phyloP scores from a whole-genome alignment of 306 rosid species.

The Amphicarpaea edgeworthii region DNA sequence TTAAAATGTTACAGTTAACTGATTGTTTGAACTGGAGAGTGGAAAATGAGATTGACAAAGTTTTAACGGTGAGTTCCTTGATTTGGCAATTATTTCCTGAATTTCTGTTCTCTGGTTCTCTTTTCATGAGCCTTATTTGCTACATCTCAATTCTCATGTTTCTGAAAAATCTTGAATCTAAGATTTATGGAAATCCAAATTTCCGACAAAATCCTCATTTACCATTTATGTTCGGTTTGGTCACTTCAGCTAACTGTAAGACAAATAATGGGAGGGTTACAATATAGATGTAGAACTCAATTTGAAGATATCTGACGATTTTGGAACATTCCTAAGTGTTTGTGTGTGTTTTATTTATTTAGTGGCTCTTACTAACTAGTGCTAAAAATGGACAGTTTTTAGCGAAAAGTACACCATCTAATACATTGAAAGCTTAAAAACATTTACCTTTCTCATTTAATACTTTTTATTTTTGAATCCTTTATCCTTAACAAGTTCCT shows the following conservation, averaged over 20 bases:
- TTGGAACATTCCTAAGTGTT: not conserved
- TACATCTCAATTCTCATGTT: slow-evolving; percentile 19
- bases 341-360: not conserved
- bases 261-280: not conserved
- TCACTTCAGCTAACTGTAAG: not conserved
- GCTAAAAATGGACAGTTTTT: not conserved
- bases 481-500: not conserved
- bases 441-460: not conserved
- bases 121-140: slow-evolving; percentile 12
- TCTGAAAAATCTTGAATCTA: not conserved
- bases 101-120: slow-evolving; percentile 17
- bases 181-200: not conserved
- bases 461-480: not conserved
- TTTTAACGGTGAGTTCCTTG: slow-evolving; percentile 74
- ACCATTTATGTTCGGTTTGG: slow-evolving; percentile 1
- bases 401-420: not conserved
- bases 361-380: not conserved
- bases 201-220: not conserved
- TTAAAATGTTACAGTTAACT: slow-evolving; percentile 65
- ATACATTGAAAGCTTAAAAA: not conserved
- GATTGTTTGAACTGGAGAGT: slow-evolving; percentile 92
- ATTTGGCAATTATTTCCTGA: slow-evolving; percentile 5
- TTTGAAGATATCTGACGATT: slow-evolving; percentile 5
- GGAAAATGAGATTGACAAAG: slow-evolving; percentile 81
- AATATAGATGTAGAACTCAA: not conserved